phyloP scores from a whole-genome alignment of 1,139 yeast genomes.

The Suhomyces kunorum region DNA sequence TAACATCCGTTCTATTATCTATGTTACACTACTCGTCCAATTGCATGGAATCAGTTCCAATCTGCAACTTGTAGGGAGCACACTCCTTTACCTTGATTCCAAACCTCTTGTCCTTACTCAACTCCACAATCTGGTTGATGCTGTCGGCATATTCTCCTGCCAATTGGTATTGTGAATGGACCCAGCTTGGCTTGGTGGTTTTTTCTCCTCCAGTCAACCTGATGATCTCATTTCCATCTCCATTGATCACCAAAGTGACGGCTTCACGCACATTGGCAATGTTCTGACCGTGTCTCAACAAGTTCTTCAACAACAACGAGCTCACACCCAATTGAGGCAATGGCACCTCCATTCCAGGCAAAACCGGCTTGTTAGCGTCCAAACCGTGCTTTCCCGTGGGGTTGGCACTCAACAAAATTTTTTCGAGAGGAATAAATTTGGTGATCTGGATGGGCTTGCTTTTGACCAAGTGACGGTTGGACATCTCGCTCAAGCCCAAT shows the following conservation, averaged over 20 bases:
- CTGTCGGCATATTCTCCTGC: slow-evolving; percentile 48
- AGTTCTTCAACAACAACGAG: slow-evolving; percentile 60
- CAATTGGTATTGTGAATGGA: slow-evolving; percentile 70
- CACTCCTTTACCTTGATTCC: slow-evolving; percentile 67
- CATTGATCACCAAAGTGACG: slow-evolving; percentile 56
- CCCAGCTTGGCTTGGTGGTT: slow-evolving; percentile 76
- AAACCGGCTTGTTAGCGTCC: slow-evolving; percentile 63
- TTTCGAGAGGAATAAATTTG: slow-evolving; percentile 68
- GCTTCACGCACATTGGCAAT: slow-evolving; percentile 73
- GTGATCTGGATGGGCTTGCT: slow-evolving; percentile 73
- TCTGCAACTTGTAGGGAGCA: slow-evolving; percentile 49
- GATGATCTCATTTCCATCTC: slow-evolving; percentile 50
- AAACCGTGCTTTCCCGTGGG: slow-evolving; percentile 65
- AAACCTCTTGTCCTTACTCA: slow-evolving; percentile 65
- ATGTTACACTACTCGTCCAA: slow-evolving; percentile 26
- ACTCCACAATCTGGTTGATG: slow-evolving; percentile 54
- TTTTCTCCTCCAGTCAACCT: slow-evolving; percentile 79
- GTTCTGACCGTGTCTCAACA: slow-evolving; percentile 54
- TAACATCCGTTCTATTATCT: slow-evolving; percentile 3
- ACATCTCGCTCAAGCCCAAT: slow-evolving; percentile 79
- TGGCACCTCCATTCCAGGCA: slow-evolving; percentile 74
- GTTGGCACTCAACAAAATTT: slow-evolving; percentile 59
- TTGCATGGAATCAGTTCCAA: slow-evolving; percentile 28
- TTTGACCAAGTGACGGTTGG: slow-evolving; percentile 77
- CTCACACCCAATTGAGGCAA: slow-evolving; percentile 71